Percentiles rank a stretch among this genome's conserved stretches.
phyloP scores from a whole-genome alignment of 208 protist genomes.

The Endotrypanum monterogeii region DNA sequence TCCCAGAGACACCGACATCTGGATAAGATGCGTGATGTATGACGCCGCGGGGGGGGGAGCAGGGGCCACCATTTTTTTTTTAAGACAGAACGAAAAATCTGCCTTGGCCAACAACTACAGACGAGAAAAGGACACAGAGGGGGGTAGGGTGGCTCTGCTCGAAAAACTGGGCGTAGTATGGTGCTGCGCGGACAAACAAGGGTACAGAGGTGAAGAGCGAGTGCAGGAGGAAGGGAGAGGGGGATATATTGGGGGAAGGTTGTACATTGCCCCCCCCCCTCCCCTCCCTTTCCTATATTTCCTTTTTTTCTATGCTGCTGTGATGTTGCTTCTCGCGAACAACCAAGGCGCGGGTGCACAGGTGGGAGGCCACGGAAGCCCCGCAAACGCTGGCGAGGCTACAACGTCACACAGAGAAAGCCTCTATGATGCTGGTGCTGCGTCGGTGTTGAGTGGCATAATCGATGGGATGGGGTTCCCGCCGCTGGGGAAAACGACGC shows the following conservation, averaged over 20 bases:
- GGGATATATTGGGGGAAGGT: no score
- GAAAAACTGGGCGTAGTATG: neutral
- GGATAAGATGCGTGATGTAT: no score
- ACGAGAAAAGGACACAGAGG: neutral
- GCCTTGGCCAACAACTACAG: neutral
- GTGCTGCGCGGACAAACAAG: neutral
- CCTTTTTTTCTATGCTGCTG: neutral
- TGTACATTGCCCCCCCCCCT: no score
- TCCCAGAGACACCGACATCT: no score
- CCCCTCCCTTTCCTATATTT: no score
- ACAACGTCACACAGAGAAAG: neutral
- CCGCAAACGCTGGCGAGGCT: neutral
- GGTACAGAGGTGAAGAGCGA: neutral
- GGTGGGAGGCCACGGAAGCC: neutral
- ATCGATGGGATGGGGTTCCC: neutral
- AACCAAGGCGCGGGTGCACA: neutral
- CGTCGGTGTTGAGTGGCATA: conserved; percentile 1
- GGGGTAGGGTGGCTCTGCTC: neutral
- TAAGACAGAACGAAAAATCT: no score
- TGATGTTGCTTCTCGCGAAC: neutral
- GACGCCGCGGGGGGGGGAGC: no score
- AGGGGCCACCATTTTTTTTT: no score
- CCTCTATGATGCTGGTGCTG: neutral
- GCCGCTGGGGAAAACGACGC: conserved; percentile 2
- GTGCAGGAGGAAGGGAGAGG: neutral